Evolutionary conservation across 2,329 filamentous ascomycete species (phyloP), one percentile per base, ranked within the genome.

Genomic region (Colletotrichum sp.): DNA sequence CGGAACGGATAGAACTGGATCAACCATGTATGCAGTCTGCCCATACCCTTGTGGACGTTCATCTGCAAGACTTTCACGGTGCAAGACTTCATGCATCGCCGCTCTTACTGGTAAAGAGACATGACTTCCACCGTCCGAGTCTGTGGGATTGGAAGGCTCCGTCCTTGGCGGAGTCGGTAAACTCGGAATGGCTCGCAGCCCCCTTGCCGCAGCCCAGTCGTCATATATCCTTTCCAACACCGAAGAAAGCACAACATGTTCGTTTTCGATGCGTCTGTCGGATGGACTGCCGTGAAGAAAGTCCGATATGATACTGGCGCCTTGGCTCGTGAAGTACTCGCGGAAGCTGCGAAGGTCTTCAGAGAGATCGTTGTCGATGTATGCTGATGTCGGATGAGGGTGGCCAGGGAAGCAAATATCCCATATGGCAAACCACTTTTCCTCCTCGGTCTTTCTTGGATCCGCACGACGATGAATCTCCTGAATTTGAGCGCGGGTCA

Each of bases 341-440:
- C 52, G 74, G 12, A 71, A 56, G 26, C 55, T 74, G 52, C 61
- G 70, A 12, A 76, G 36, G 14, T 74, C 65, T 21, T 76, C 65
- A 0, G 74, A 76, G 4, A 76, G 66, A 9, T 36, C 74, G 7
- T 36, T 58, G 28, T 81, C 78, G 26, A 79, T 76, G 28, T 81
- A 81, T 0, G 79, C 75, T 16, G 80, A 80, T 5, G 66, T 72
- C 18, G 80, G 80, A 2, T 69, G 79, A 12, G 75, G 75, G 8
- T 70, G 69, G 4, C 74, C 73, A 4, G 74, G 72, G 56, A 83
- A 81, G 1, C 82, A 34, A 10, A 78, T 78, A 7, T 81, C 78
- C 77, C 79, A 82, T 4, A 83, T 79, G 16, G 75, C 74, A 68
- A 81, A 82, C 81, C 81, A 83, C 43, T 82, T 77, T 36, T 80